Conservation (phyloP, 2,329 filamentous ascomycete species). For the Rhynchosporium secalis region DNA sequence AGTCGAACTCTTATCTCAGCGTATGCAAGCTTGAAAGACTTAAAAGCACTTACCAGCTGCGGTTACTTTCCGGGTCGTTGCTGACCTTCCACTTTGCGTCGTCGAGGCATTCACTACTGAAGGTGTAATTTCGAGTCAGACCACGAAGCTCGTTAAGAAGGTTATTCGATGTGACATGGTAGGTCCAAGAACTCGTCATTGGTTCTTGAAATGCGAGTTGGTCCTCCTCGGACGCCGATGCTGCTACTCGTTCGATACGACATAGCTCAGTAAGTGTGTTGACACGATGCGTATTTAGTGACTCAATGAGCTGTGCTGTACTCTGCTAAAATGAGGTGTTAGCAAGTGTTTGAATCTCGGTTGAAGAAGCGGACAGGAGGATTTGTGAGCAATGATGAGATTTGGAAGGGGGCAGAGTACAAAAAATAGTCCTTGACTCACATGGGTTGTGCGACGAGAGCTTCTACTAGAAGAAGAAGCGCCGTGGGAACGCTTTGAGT, state of each 20-base stretch:
- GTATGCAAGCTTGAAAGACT: too few species aligned
- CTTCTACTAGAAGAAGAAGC: constrained; percentile 27
- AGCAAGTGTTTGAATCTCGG: constrained; percentile 1
- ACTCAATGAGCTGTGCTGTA: constrained; percentile 57
- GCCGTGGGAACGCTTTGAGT: constrained; percentile 26
- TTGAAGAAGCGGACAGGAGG: neutral
- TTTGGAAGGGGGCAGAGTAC: constrained; percentile 26
- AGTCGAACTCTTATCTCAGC: too few species aligned
- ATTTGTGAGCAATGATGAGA: constrained; percentile 10
- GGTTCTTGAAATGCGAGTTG: constrained; percentile 61
- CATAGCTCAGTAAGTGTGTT: constrained; percentile 74
- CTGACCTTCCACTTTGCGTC: constrained; percentile 66
- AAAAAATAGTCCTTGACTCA: constrained; percentile 38
- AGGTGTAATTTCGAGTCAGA: constrained; percentile 66
- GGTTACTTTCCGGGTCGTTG: constrained; percentile 62
- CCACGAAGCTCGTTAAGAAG: constrained; percentile 69
- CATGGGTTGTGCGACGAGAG: constrained; percentile 34
- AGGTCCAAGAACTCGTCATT: constrained; percentile 69
- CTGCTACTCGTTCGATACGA: constrained; percentile 67
- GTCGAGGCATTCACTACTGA: constrained; percentile 62
- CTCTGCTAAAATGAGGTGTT: constrained; percentile 27
- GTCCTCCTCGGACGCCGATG: constrained; percentile 56
- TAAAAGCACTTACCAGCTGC: constrained; percentile 52
- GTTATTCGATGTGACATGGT: constrained; percentile 71
- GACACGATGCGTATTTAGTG: constrained; percentile 65